Percentiles rank a stretch among this genome's conserved stretches.
These are phyloP conservation scores for Epichloe baconii DNA, from an alignment of 2,329 filamentous ascomycete species.

Conservation along the genomic window DNA sequence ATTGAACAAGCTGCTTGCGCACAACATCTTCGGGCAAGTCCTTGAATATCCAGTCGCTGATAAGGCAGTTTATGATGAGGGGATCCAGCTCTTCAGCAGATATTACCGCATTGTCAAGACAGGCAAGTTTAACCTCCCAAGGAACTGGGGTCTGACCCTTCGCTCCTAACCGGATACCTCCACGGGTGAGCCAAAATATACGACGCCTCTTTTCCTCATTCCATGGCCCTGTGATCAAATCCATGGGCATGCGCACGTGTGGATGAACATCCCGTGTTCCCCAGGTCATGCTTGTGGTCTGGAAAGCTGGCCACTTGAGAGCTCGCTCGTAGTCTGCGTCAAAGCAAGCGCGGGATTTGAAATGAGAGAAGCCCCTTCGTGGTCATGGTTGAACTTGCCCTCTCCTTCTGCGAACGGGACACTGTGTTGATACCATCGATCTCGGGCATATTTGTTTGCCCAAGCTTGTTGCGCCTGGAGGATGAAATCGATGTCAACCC, in stretches of 20 bases:
- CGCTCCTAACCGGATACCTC: constrained; percentile 20
- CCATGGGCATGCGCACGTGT: constrained; percentile 24
- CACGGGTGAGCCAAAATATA: constrained; percentile 32
- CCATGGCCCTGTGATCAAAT: constrained; percentile 30
- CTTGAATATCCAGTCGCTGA: constrained; percentile 15
- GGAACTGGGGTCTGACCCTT: constrained; percentile 14
- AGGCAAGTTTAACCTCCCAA: constrained; percentile 29
- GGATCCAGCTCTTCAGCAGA: constrained; percentile 15
- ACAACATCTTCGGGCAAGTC: constrained; percentile 18
- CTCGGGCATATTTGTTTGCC: constrained; percentile 25
- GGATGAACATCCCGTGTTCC: constrained; percentile 25
- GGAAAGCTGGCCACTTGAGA: constrained; percentile 12
- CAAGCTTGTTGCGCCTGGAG: constrained; percentile 35
- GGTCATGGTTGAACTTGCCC: constrained; percentile 8
- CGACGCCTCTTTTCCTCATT: constrained; percentile 24
- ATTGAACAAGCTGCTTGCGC: constrained; percentile 12
- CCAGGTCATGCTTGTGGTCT: constrained; percentile 10
- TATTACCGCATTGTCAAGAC: constrained; percentile 23
- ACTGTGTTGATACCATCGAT: constrained; percentile 22
- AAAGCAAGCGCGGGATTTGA: constrained; percentile 22
- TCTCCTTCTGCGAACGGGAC: constrained; percentile 3
- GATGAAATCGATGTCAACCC: constrained; percentile 32
- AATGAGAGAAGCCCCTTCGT: constrained; percentile 16
- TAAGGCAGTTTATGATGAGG: constrained; percentile 19
- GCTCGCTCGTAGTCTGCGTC: constrained; percentile 22